Evolutionary conservation across 176 grass and related monocot species (phyloP).

Genomic region (Bromus sterilis): DNA sequence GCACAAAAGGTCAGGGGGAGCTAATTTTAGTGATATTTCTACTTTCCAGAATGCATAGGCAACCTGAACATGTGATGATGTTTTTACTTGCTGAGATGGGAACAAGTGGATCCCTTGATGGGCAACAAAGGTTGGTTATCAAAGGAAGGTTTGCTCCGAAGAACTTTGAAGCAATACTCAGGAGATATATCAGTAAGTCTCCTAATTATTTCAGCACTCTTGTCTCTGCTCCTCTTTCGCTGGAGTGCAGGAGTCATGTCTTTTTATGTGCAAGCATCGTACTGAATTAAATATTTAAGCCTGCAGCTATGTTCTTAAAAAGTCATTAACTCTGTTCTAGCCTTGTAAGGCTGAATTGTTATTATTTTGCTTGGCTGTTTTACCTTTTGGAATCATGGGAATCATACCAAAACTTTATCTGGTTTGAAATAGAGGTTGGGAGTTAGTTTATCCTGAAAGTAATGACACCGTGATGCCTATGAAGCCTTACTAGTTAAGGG

Average conservation of each 20-base stretch:
- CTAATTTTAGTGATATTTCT: conserved; percentile 1
- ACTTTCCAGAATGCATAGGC: conserved; percentile 88
- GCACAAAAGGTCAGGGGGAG: too few relatives aligned
- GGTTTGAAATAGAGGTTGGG: too few relatives aligned
- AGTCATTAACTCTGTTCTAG: not conserved
- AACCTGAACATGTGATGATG: conserved; percentile 96
- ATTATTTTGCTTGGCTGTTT: too few relatives aligned
- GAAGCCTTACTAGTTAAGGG: not conserved
- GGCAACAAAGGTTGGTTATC: conserved; percentile 90
- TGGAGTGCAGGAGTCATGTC: not conserved
- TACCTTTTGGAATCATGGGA: too few relatives aligned
- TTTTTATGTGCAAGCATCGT: not conserved
- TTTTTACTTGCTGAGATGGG: conserved; percentile 99
- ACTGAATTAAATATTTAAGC: not conserved
- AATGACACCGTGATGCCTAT: too few relatives aligned
- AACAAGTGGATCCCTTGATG: conserved; percentile 99
- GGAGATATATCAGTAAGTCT: conserved; percentile 94
- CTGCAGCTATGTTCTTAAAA: not conserved
- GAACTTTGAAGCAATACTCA: conserved; percentile 95
- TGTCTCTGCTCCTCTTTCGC: not conserved
- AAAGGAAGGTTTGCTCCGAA: conserved; percentile 98
- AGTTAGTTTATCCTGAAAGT: not conserved
- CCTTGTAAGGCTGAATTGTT: too few relatives aligned
- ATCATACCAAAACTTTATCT: too few relatives aligned
- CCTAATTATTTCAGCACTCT: not conserved